phyloP scores from a whole-genome alignment of 1,139 yeast species.

The Hansenula lynferdii region DNA sequence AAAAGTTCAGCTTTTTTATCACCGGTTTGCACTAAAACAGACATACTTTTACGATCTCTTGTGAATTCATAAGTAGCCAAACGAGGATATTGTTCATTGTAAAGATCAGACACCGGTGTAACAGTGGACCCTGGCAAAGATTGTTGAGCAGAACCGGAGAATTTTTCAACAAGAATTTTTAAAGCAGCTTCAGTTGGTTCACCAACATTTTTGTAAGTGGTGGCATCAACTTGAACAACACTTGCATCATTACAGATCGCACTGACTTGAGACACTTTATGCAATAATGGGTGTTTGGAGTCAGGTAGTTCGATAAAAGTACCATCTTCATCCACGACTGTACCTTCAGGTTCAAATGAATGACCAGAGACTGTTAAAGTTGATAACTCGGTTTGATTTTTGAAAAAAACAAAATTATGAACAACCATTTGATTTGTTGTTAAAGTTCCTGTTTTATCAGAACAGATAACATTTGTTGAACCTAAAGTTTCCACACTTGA shows the following conservation, averaged over 20 bases:
- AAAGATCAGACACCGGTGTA: constrained; percentile 22
- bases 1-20: constrained; percentile 25
- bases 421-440: constrained; percentile 80
- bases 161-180: constrained; percentile 52
- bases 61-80: constrained; percentile 30
- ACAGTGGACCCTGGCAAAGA: constrained; percentile 5
- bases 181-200: constrained; percentile 85
- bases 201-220: constrained; percentile 36
- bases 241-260: constrained; percentile 32
- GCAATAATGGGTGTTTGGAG: constrained; percentile 26
- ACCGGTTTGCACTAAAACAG: constrained; percentile 33
- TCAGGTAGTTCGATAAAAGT: constrained; percentile 17
- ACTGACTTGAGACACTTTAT: constrained; percentile 25
- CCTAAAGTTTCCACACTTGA: constrained; percentile 80
- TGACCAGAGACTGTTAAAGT: constrained; percentile 17
- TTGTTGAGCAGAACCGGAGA: constrained; percentile 29
- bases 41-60: constrained; percentile 46
- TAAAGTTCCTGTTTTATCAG: constrained; percentile 79
- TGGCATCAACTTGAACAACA: constrained; percentile 19
- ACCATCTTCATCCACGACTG: constrained; percentile 31
- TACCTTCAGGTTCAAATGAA: constrained; percentile 30
- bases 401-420: constrained; percentile 31
- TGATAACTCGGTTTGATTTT: constrained; percentile 10
- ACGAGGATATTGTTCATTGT: constrained; percentile 20
- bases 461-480: constrained; percentile 77